A percentile compares a stretch with the other conserved stretches of the same genome.
phyloP scores from a whole-genome alignment of 768 basidiomycete species.

The Lanmaoa pseudosensibilis region DNA sequence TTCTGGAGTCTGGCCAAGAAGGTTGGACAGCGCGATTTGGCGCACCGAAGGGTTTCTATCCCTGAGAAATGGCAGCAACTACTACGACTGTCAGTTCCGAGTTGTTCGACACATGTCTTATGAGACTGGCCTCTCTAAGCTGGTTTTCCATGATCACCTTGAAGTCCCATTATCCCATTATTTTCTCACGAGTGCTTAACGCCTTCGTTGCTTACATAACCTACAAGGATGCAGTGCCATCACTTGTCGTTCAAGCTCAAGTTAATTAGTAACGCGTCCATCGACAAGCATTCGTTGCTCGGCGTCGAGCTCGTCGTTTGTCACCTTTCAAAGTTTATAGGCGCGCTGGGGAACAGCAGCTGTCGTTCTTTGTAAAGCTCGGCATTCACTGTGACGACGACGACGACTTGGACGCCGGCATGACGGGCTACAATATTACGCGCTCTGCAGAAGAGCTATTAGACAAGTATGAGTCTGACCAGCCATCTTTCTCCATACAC shows the following conservation, averaged over 20 bases:
- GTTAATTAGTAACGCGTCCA: slow-evolving; percentile 23
- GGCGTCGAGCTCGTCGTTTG: not conserved
- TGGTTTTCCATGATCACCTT: slow-evolving; percentile 37
- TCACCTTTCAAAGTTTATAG: not conserved
- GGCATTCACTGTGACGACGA: slow-evolving; percentile 8
- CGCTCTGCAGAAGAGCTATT: slow-evolving; percentile 62
- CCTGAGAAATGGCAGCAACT: slow-evolving; percentile 83
- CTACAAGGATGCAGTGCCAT: not conserved
- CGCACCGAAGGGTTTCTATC: slow-evolving; percentile 87
- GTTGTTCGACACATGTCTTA: not conserved
- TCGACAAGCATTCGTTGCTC: slow-evolving; percentile 2
- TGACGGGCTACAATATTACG: slow-evolving; percentile 75
- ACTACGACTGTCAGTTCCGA: slow-evolving; percentile 16
- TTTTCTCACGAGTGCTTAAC: slow-evolving; percentile 25
- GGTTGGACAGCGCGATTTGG: slow-evolving; percentile 80
- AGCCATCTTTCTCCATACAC: slow-evolving; percentile 78
- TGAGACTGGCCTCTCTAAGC: slow-evolving; percentile 38
- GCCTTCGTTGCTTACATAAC: slow-evolving; percentile 25
- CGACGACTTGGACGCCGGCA: slow-evolving; percentile 32
- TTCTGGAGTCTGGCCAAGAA: slow-evolving; percentile 76
- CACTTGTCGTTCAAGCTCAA: not conserved
- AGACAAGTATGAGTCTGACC: slow-evolving; percentile 50
- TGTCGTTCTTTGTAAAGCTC: not conserved
- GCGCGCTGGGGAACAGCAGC: not conserved
- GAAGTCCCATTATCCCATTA: no score